These are phyloP conservation scores for Penicillium bialowiezense DNA, from an alignment of 495 filamentous ascomycete species.

Conservation along the genomic window DNA sequence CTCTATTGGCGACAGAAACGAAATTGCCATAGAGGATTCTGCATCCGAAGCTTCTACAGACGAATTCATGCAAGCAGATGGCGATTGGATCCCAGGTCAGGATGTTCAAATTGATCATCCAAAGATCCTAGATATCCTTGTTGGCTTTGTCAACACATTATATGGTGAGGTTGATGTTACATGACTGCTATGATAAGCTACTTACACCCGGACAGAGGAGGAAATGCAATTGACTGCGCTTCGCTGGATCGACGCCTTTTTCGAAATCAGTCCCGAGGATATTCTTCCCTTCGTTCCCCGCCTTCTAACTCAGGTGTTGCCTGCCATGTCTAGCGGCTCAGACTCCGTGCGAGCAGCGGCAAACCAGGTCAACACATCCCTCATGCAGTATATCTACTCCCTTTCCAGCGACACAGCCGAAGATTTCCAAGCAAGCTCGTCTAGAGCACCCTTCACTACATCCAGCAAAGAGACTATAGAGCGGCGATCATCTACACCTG, in stretches of 20 bases:
- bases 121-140: slow-evolving; percentile 87
- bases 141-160: slow-evolving; percentile 82
- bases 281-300: slow-evolving; percentile 94
- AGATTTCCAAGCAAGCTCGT: slow-evolving; percentile 36
- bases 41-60: slow-evolving; percentile 63
- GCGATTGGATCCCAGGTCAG: slow-evolving; percentile 95
- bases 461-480: slow-evolving; percentile 47
- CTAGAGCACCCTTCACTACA: slow-evolving; percentile 37
- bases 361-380: slow-evolving; percentile 78
- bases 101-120: slow-evolving; percentile 94
- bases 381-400: slow-evolving; percentile 89
- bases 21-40: slow-evolving; percentile 52
- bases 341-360: slow-evolving; percentile 88
- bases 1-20: slow-evolving; percentile 38
- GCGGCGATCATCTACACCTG: slow-evolving; percentile 52
- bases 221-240: slow-evolving; percentile 87
- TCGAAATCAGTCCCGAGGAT: slow-evolving; percentile 96
- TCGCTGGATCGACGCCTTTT: slow-evolving; percentile 93
- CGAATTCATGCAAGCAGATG: slow-evolving; percentile 64
- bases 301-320: slow-evolving; percentile 86
- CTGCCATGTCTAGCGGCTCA: slow-evolving; percentile 88
- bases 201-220: slow-evolving; percentile 56
- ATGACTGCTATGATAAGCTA: not conserved
- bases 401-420: slow-evolving; percentile 70
- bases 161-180: slow-evolving; percentile 50